Percentiles rank a stretch among this genome's conserved stretches.
Conservation (phyloP, 169 alveolate genomes). For the Eimeria brunetti region DNA sequence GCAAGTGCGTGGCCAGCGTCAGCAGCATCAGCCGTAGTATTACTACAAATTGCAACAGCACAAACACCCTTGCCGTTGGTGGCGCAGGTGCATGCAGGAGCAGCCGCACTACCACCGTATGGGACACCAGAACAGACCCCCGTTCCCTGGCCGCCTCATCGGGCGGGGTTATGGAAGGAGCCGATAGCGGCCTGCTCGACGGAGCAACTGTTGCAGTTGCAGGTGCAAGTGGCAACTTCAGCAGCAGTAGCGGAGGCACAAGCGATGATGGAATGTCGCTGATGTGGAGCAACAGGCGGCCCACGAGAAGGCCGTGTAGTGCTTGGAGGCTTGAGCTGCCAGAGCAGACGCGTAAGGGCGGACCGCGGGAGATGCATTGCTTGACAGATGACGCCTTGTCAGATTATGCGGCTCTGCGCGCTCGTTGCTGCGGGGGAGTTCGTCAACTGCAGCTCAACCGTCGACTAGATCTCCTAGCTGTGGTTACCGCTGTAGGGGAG, state of each 20-base stretch:
- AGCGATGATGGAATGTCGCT: constrained; percentile 6
- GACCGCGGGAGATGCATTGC: background rate
- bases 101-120: background rate
- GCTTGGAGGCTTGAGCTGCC: background rate
- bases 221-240: background rate
- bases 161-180: background rate
- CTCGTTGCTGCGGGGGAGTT: constrained; percentile 42
- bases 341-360: background rate
- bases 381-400: constrained; percentile 22
- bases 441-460: constrained; percentile 56
- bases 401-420: background rate
- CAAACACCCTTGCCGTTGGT: background rate
- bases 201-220: constrained; percentile 12
- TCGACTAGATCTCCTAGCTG: constrained; percentile 59
- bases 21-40: background rate
- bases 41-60: constrained; percentile 14
- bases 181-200: background rate
- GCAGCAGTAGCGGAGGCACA: constrained; percentile 19
- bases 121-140: background rate
- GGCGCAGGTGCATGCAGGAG: background rate
- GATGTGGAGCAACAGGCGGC: background rate
- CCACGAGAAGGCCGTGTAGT: background rate
- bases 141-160: background rate
- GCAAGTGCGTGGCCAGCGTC: constrained; percentile 14
- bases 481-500: constrained; percentile 70